phyloP scores from a whole-genome alignment of 805 yeast genomes.

The Starmerella gropengiesseri region DNA sequence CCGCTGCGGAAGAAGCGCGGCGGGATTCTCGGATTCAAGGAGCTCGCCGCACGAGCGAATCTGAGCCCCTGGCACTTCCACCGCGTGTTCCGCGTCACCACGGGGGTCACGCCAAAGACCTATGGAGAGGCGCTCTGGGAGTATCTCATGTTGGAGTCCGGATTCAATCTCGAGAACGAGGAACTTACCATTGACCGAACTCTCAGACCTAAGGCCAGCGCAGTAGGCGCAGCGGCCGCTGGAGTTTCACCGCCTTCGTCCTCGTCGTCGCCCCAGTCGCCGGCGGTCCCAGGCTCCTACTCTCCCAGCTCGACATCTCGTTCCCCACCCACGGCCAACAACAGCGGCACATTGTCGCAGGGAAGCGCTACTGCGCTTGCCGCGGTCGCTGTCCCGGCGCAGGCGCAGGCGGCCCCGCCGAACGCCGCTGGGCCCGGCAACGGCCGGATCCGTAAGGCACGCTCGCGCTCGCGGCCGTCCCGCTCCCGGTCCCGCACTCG shows the following conservation, averaged over 20 bases:
- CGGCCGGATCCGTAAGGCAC: conserved; percentile 16
- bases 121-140: conserved; percentile 72
- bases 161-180: conserved; percentile 24
- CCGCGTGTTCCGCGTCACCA: conserved; percentile 74
- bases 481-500: conserved; percentile 16
- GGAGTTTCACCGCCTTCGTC: conserved; percentile 2
- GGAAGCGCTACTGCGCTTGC: too few relatives aligned
- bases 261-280: conserved; percentile 11
- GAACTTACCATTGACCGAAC: conserved; percentile 15
- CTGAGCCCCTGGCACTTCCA: conserved; percentile 90
- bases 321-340: conserved; percentile 2
- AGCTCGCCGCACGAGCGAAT: conserved; percentile 72
- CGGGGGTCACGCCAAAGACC: conserved; percentile 79
- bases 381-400: too few relatives aligned
- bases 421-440: conserved; percentile 13
- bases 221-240: not conserved
- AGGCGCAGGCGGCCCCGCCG: conserved; percentile 10
- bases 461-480: conserved; percentile 20
- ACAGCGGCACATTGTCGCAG: too few relatives aligned
- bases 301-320: not conserved
- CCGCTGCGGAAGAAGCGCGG: conserved; percentile 31
- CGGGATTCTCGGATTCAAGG: conserved; percentile 51
- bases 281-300: not conserved
- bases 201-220: conserved; percentile 2
- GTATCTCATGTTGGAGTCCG: conserved; percentile 22